Evolutionary conservation across 2,329 filamentous ascomycete genomes (phyloP).

Genomic region (Xylaria sp.): DNA sequence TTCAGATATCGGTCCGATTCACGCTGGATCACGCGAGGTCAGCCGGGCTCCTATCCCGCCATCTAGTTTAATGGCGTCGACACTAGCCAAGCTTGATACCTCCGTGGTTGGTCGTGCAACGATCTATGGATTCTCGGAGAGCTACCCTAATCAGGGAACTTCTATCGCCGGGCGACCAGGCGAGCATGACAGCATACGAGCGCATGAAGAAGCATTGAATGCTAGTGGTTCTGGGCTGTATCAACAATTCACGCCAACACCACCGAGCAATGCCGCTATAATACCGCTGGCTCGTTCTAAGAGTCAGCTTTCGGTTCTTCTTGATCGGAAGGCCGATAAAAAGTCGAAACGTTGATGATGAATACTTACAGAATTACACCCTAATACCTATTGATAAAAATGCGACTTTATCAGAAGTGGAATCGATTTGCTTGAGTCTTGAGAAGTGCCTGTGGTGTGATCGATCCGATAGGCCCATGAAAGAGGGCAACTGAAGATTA

Average conservation of each 20-base stretch:
- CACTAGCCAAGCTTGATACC: constrained; percentile 37
- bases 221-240: constrained; percentile 33
- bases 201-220: constrained; percentile 14
- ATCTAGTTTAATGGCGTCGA: constrained; percentile 30
- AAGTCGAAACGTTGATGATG: constrained; percentile 25
- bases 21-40: constrained; percentile 23
- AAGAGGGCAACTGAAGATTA: constrained; percentile 14
- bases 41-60: constrained; percentile 28
- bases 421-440: constrained; percentile 1
- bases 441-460: background rate
- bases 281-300: constrained; percentile 53
- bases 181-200: constrained; percentile 5
- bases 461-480: constrained; percentile 8
- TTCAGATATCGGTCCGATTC: constrained; percentile 22
- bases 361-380: background rate
- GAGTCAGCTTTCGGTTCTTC: constrained; percentile 53
- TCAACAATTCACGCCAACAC: constrained; percentile 43
- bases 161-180: background rate
- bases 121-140: constrained; percentile 38
- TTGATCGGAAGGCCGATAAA: constrained; percentile 41
- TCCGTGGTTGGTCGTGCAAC: constrained; percentile 39
- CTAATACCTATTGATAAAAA: background rate
- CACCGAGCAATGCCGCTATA: constrained; percentile 40
- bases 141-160: constrained; percentile 14
- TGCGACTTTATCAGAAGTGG: background rate